A percentile compares a stretch with the other conserved stretches of the same genome.
These are phyloP conservation scores for Talaromyces sp. DNA, from an alignment of 2,329 filamentous ascomycete genomes.

Conservation along the genomic window DNA sequence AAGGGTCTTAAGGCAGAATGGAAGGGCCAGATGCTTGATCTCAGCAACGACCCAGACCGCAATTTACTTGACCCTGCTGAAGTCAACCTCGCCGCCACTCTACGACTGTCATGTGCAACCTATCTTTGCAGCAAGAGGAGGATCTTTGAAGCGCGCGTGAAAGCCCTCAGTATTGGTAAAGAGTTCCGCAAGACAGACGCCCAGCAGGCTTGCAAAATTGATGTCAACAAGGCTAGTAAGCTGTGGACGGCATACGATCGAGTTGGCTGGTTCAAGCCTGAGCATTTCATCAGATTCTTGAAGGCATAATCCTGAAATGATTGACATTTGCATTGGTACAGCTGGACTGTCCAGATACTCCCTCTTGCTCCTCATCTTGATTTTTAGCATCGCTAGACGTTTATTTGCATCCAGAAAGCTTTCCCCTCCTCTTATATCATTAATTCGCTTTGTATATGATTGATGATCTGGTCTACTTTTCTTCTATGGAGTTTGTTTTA, in stretches of 20 bases:
- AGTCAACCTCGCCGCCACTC: slow-evolving; percentile 68
- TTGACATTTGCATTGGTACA: slow-evolving; percentile 4
- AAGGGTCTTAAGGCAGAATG: slow-evolving; percentile 80
- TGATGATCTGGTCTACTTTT: slow-evolving; percentile 3
- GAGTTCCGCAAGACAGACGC: slow-evolving; percentile 94
- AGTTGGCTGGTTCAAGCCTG: slow-evolving; percentile 72
- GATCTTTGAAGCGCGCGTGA: slow-evolving; percentile 75
- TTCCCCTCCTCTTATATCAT: neutral
- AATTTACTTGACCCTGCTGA: slow-evolving; percentile 75
- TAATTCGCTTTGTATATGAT: slow-evolving; percentile 12
- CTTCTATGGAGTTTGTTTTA: slow-evolving; percentile 1
- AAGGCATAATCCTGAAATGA: slow-evolving; percentile 21
- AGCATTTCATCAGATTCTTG: slow-evolving; percentile 47
- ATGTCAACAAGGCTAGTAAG: slow-evolving; percentile 95
- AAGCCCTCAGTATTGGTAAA: slow-evolving; percentile 64
- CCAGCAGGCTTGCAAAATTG: slow-evolving; percentile 95
- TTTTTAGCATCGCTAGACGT: slow-evolving; percentile 2
- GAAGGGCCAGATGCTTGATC: slow-evolving; percentile 76
- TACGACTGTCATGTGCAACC: slow-evolving; percentile 79
- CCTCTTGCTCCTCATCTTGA: neutral
- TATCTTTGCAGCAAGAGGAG: slow-evolving; percentile 91
- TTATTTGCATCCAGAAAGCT: slow-evolving; percentile 11
- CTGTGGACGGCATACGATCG: slow-evolving; percentile 86
- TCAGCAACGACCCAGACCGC: slow-evolving; percentile 67
- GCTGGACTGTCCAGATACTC: slow-evolving; percentile 16